A percentile compares a stretch with the other conserved stretches of the same genome.
Evolutionary conservation across 1,284 basidiomycete species (phyloP).

Genomic region (Cutaneotrichosporon sp.): DNA sequence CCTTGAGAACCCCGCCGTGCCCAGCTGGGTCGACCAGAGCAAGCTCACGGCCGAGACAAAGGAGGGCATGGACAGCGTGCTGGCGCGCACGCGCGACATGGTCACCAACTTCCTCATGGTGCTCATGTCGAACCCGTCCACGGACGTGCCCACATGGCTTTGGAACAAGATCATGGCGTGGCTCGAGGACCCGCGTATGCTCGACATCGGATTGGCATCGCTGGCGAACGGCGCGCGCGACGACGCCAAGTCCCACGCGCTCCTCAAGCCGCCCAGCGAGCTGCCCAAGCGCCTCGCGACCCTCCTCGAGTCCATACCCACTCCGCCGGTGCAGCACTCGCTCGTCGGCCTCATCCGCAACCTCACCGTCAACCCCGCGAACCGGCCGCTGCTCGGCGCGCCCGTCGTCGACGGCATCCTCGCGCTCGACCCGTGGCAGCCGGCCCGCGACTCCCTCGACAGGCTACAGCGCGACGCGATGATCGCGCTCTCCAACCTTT

Average conservation of each 20-base stretch:
- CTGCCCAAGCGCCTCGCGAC: not conserved
- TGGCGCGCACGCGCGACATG: not conserved
- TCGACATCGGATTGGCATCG: not conserved
- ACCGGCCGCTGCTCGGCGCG: slow-evolving; percentile 8
- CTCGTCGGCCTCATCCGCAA: slow-evolving; percentile 15
- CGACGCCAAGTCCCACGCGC: slow-evolving; percentile 1
- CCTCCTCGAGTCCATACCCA: not conserved
- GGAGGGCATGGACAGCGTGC: not conserved
- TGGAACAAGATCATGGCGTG: slow-evolving; percentile 3
- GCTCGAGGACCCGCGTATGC: slow-evolving; percentile 6
- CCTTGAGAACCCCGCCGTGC: not conserved
- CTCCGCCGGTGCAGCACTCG: not conserved
- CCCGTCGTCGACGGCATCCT: slow-evolving; percentile 4
- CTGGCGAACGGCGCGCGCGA: slow-evolving; percentile 1
- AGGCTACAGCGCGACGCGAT: slow-evolving; percentile 12
- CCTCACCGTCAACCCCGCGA: slow-evolving; percentile 10
- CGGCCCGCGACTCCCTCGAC: slow-evolving; percentile 4
- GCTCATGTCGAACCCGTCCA: slow-evolving; percentile 2
- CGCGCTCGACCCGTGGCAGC: not conserved
- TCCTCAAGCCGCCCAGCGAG: not conserved
- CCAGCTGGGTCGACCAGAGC: not conserved
- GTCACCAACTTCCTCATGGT: slow-evolving; percentile 1
- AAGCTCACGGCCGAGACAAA: not conserved
- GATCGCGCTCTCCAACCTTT: not conserved
- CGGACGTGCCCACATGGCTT: not conserved